Conservation (phyloP, 768 basidiomycete genomes). For the Tricholoma saponaceum region DNA sequence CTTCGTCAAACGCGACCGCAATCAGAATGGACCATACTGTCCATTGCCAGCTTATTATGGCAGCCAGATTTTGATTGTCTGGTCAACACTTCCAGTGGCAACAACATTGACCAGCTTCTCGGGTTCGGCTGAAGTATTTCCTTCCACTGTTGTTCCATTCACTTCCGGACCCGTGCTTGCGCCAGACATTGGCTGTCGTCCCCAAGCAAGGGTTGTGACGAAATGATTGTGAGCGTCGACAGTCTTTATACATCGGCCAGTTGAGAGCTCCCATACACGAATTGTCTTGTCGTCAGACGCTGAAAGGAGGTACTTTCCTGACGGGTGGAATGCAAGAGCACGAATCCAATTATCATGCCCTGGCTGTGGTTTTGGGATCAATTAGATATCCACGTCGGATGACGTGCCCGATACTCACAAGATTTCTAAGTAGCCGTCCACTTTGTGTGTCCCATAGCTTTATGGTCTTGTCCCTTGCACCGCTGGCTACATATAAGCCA, state of each 20-base stretch:
- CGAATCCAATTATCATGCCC: constrained; percentile 93
- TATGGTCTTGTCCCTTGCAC: constrained; percentile 88
- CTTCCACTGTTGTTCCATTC: constrained; percentile 24
- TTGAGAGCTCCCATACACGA: constrained; percentile 84
- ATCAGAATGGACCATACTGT: neutral
- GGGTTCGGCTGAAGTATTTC: constrained; percentile 27
- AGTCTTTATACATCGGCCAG: constrained; percentile 81
- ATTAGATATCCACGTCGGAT: constrained; percentile 6
- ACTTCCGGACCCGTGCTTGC: constrained; percentile 30
- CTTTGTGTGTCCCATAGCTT: constrained; percentile 86
- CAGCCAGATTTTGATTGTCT: constrained; percentile 62
- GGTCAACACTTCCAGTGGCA: constrained; percentile 66
- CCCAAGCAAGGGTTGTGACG: constrained; percentile 81
- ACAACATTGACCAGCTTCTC: constrained; percentile 69
- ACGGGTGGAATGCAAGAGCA: constrained; percentile 84
- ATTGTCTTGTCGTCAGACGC: constrained; percentile 92
- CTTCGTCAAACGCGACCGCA: constrained; percentile 1
- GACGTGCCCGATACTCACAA: constrained; percentile 43
- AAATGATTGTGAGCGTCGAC: constrained; percentile 87
- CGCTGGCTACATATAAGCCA: constrained; percentile 69
- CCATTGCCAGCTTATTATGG: constrained; percentile 31
- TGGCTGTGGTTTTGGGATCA: constrained; percentile 32
- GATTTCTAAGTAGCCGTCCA: constrained; percentile 75
- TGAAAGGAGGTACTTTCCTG: constrained; percentile 86
- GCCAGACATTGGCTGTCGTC: constrained; percentile 47